Conservation (phyloP, 1,139 yeast genomes). For the Geotrichum reessii region DNA sequence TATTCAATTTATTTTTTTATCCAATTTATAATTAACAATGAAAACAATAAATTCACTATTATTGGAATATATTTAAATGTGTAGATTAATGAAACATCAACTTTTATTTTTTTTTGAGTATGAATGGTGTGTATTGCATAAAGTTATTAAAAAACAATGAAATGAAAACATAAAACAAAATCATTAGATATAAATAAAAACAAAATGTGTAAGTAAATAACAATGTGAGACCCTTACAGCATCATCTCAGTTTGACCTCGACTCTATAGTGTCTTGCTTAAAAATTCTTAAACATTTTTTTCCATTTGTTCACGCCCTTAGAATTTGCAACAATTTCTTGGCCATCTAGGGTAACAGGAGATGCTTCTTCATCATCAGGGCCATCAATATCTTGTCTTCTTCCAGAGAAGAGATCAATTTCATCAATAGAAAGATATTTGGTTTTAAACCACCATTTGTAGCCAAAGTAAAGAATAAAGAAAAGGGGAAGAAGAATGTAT, state of each 20-base stretch:
- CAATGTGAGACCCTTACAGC: too few species aligned
- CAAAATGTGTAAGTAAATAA: not conserved
- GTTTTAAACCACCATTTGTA: conserved; percentile 43
- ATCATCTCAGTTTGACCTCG: too few species aligned
- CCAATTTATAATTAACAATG: too few species aligned
- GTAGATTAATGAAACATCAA: too few species aligned
- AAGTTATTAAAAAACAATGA: not conserved
- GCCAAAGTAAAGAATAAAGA: conserved; percentile 41
- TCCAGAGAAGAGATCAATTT: conserved; percentile 45
- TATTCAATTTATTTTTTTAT: too few species aligned
- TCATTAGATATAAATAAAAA: not conserved
- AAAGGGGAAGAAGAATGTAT: conserved; percentile 57
- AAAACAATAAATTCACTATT: too few species aligned
- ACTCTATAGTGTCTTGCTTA: too few species aligned
- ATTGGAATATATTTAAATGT: too few species aligned
- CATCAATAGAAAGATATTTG: conserved; percentile 40
- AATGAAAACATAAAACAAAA: not conserved
- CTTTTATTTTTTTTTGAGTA: not conserved
- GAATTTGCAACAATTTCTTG: conserved; percentile 6
- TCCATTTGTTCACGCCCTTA: conserved; percentile 11
- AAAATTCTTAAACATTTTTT: conserved; percentile 11
- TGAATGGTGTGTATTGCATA: not conserved
- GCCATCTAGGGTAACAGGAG: conserved; percentile 11
- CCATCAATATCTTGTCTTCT: conserved; percentile 33
- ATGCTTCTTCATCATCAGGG: conserved; percentile 8